A percentile compares a stretch with the other conserved stretches of the same genome.
Evolutionary conservation across 768 basidiomycete species (phyloP).

Genomic region (Strobilomyces confusus): DNA sequence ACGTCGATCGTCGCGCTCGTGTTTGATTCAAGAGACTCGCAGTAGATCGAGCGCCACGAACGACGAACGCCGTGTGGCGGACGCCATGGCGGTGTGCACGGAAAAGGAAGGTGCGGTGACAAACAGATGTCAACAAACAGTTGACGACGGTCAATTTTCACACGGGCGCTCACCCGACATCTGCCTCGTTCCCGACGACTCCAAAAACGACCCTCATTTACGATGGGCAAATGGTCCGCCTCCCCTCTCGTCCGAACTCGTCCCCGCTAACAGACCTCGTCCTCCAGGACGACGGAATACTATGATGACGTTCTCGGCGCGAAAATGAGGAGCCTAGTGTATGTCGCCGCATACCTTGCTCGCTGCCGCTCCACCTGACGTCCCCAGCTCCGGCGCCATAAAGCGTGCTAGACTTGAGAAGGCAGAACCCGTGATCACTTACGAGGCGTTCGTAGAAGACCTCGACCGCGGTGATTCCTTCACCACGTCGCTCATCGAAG

Average conservation of each 20-base stretch:
- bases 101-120: neutral
- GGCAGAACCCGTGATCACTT: slow-evolving; percentile 59
- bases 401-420: slow-evolving; percentile 65
- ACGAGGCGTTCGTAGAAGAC: slow-evolving; percentile 72
- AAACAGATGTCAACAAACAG: slow-evolving; percentile 21
- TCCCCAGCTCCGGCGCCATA: slow-evolving; percentile 65
- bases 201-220: slow-evolving; percentile 8
- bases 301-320: slow-evolving; percentile 68
- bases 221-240: slow-evolving; percentile 72
- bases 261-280: neutral
- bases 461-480: slow-evolving; percentile 79
- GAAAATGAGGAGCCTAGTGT: slow-evolving; percentile 79
- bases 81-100: no score
- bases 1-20: no score
- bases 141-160: slow-evolving; percentile 19
- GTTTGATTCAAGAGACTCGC: no score
- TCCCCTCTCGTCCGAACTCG: neutral
- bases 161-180: slow-evolving; percentile 20
- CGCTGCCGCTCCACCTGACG: neutral
- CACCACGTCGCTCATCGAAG: slow-evolving; percentile 69
- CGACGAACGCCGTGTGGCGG: no score
- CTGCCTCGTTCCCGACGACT: slow-evolving; percentile 24
- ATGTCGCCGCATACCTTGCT: slow-evolving; percentile 29
- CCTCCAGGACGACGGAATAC: slow-evolving; percentile 62
- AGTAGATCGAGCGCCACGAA: no score